These are phyloP conservation scores for Alnus glutinosa DNA, from an alignment of 306 rosid species.

Conservation along the genomic window DNA sequence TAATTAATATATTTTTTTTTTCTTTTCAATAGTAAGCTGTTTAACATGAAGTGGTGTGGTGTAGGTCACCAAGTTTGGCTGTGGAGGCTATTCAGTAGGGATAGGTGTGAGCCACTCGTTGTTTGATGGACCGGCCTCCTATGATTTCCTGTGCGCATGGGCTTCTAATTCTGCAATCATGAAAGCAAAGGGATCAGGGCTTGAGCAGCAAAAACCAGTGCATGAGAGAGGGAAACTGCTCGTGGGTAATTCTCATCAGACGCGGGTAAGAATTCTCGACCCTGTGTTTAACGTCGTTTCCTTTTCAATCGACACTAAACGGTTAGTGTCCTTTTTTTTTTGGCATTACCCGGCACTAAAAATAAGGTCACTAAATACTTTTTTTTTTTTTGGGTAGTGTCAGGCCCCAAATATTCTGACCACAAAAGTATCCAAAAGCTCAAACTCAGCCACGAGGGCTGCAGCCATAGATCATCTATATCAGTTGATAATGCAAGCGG, in stretches of 20 bases:
- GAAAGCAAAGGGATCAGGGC: constrained; percentile 21
- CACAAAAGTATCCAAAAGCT: constrained; percentile 12
- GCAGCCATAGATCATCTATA: constrained; percentile 67
- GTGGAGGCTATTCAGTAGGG: constrained; percentile 79
- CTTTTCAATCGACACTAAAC: too few relatives aligned
- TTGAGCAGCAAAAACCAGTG: constrained; percentile 47
- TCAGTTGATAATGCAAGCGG: constrained; percentile 62
- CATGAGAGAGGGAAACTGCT: constrained; percentile 60
- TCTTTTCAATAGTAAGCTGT: not conserved
- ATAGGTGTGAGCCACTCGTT: constrained; percentile 73
- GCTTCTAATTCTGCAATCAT: constrained; percentile 52
- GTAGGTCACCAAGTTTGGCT: constrained; percentile 76
- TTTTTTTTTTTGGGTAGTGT: too few relatives aligned
- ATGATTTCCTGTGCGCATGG: constrained; percentile 68
- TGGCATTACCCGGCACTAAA: too few relatives aligned
- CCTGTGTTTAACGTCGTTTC: too few relatives aligned
- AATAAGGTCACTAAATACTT: too few relatives aligned
- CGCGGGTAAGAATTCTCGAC: too few relatives aligned
- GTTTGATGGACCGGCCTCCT: constrained; percentile 75
- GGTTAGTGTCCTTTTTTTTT: too few relatives aligned
- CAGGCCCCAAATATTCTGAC: constrained; percentile 13
- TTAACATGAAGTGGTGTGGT: not conserved
- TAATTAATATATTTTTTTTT: not conserved
- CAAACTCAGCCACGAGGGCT: constrained; percentile 29
- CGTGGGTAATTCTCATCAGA: not conserved